phyloP scores from a whole-genome alignment of 192 early-diverging fungal genomes.

The Funneliformis mosseae region DNA sequence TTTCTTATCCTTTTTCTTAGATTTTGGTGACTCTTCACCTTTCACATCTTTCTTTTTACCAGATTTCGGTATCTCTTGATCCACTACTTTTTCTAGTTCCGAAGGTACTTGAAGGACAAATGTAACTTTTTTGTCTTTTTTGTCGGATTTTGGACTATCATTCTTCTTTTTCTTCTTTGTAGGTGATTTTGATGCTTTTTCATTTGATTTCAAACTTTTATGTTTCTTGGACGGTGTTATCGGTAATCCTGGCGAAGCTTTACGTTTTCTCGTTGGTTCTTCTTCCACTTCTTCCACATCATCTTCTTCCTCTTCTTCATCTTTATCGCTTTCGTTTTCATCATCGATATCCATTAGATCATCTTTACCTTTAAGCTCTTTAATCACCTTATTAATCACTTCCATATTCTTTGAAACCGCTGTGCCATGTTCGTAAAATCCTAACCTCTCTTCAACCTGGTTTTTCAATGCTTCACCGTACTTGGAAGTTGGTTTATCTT shows the following conservation, averaged over 20 bases:
- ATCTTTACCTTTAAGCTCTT: neutral
- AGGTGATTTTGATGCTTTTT: neutral
- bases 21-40: neutral
- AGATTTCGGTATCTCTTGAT: neutral
- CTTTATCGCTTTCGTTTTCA: neutral
- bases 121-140: neutral
- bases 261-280: neutral
- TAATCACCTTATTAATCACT: neutral
- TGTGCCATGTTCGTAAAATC: constrained; percentile 87
- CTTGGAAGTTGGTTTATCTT: constrained; percentile 78
- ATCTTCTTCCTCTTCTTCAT: neutral
- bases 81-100: no score
- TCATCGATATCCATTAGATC: constrained; percentile 9
- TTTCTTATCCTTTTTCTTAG: neutral
- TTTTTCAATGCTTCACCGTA: constrained; percentile 91
- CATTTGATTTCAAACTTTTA: neutral
- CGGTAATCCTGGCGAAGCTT: neutral
- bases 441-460: constrained; percentile 95
- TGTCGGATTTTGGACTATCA: neutral
- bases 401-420: neutral
- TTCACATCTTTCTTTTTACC: neutral
- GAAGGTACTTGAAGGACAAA: neutral
- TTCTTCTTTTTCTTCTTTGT: constrained; percentile 5
- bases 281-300: neutral
- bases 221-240: neutral